These are phyloP conservation scores for Arachis stenosperma DNA, from an alignment of 306 rosid genomes.

Conservation along the genomic window DNA sequence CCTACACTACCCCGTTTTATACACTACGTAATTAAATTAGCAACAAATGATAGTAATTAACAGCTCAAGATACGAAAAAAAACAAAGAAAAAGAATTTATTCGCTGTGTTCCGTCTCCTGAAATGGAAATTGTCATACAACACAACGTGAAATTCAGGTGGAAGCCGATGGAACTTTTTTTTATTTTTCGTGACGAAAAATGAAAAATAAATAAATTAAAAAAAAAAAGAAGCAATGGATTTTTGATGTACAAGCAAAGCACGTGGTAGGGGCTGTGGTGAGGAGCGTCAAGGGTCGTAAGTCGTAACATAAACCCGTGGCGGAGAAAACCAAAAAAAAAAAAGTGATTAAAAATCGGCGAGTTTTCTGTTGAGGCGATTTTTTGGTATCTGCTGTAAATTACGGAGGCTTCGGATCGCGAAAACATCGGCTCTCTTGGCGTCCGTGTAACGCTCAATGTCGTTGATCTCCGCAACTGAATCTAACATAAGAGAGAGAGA, in stretches of 20 bases:
- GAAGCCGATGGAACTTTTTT: not conserved
- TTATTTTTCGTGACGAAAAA: not conserved
- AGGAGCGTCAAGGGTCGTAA: not conserved
- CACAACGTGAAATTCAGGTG: not conserved
- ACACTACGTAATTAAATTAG: too few relatives aligned
- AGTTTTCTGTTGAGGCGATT: constrained; percentile 67
- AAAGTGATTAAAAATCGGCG: constrained; percentile 65
- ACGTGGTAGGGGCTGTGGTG: not conserved
- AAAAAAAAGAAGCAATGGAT: constrained; percentile 4
- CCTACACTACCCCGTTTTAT: not conserved
- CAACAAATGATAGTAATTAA: not conserved
- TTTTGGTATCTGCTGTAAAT: constrained; percentile 61
- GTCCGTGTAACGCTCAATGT: constrained; percentile 44
- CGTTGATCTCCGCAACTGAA: constrained; percentile 45
- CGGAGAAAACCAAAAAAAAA: not conserved
- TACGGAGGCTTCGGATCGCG: constrained; percentile 64
- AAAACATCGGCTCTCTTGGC: constrained; percentile 54
- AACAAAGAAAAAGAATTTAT: not conserved
- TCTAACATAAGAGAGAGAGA: constrained; percentile 11
- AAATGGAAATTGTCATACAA: constrained; percentile 9
- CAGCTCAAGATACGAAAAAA: not conserved
- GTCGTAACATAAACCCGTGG: not conserved
- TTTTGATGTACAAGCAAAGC: constrained; percentile 34
- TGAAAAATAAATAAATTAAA: not conserved
- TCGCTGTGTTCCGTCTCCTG: not conserved